Conservation (phyloP, 202 grass and related monocot species). For the Setaria viridis region DNA sequence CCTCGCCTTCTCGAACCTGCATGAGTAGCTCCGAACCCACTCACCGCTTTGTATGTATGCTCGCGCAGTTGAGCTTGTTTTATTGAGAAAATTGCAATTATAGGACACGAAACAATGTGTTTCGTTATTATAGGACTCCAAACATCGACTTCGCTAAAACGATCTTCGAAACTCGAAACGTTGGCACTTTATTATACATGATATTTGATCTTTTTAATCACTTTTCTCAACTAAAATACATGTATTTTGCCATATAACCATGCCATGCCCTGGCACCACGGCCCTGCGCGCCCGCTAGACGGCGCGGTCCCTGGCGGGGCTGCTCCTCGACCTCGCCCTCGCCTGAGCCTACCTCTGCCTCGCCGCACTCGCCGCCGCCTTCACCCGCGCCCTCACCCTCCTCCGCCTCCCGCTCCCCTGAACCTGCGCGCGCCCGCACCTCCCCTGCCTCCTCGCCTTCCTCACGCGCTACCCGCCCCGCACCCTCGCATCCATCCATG, state of each 20-base stretch:
- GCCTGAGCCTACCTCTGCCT: slow-evolving; percentile 82
- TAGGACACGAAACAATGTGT: too few relatives aligned
- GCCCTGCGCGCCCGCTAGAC: slow-evolving; percentile 54
- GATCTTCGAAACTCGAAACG: too few relatives aligned
- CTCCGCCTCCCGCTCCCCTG: slow-evolving; percentile 55
- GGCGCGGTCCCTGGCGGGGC: slow-evolving; percentile 59
- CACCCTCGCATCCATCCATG: slow-evolving; percentile 35
- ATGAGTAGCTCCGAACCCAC: too few relatives aligned
- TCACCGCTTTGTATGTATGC: too few relatives aligned
- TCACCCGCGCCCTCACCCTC: slow-evolving; percentile 45
- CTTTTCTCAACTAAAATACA: too few relatives aligned
- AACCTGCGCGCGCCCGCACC: slow-evolving; percentile 64
- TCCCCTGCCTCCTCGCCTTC: slow-evolving; percentile 51
- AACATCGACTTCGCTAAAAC: too few relatives aligned
- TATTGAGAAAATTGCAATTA: too few relatives aligned
- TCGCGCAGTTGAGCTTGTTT: too few relatives aligned
- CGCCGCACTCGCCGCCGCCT: slow-evolving; percentile 56
- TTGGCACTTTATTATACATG: too few relatives aligned
- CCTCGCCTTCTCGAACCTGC: too few relatives aligned
- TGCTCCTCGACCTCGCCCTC: slow-evolving; percentile 69
- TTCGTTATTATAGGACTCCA: too few relatives aligned
- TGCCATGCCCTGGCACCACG: slow-evolving; percentile 44
- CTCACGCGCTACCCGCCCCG: slow-evolving; percentile 49
- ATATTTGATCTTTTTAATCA: too few relatives aligned
- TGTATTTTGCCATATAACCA: slow-evolving; percentile 3